Base-by-base conservation (phyloP, 2,329 filamentous ascomycete genomes). In the Hymenoscyphus occultus region DNA sequence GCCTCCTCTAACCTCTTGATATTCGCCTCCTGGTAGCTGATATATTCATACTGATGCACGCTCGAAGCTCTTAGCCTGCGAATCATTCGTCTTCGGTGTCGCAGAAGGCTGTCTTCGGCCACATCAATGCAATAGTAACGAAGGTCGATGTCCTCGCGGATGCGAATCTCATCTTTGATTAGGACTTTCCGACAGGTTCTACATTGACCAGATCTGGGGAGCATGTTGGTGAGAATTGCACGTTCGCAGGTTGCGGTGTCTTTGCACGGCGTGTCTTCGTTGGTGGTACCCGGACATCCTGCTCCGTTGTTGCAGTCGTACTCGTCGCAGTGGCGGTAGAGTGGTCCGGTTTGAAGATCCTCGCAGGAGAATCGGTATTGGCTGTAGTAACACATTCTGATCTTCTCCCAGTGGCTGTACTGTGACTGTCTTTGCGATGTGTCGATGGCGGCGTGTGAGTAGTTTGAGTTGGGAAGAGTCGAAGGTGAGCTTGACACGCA, bases 301-400 rank as follows among this genome's bases (percentile, higher is more conserved):
- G 35, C n/a, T 12, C 58, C 58, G 22, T 45, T 31, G 39, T 7
- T 39, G 35, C 58, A 60, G 14, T 60, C 58, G 39, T 14, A 45
- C 13, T n/a, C 9, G 19, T n/a, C 39, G 39, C 58, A 60, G 10
- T 60, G 58, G 5, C 42, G 58, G 28, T 31, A 10, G 39, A 60
- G 39, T 3, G 58, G 58, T 9, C 58, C 58, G 3, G 19, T 60
- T 31, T 60, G 58, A 39, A 60, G 19, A 22, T 60, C 58, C 12
- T 60, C 58, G 39, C 58, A 60, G n/a, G 35, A 35, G 58, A 60
- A 60, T 28, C 42, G 58, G 35, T 28, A 60, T 16, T 60, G 58
- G 12, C 9, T 60, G 39, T 60, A 60, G 22, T 31, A 60, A 31
- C 58, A 60, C 58, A 60, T 60, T 39, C 13, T 58, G 7, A 10